These are phyloP conservation scores for Fusarium ambrosium DNA, from an alignment of 2,329 filamentous ascomycete species.

Conservation along the genomic window DNA sequence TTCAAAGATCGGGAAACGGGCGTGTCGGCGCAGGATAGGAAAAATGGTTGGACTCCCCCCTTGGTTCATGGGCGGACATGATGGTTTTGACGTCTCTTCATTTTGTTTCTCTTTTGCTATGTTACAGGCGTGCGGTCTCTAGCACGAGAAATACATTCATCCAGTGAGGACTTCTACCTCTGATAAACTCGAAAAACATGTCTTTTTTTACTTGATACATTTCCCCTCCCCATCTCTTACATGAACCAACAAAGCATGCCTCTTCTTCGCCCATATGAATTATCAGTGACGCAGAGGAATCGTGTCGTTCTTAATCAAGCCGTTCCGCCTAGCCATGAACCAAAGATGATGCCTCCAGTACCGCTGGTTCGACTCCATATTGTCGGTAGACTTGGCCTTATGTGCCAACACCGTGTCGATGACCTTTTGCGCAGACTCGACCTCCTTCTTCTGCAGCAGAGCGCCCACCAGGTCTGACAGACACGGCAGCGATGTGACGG, in stretches of 20 bases:
- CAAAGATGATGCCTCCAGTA: conserved; percentile 66
- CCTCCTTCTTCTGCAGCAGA: conserved; percentile 45
- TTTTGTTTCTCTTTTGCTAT: conserved; percentile 11
- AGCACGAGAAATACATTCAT: conserved; percentile 24
- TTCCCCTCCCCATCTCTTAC: background rate
- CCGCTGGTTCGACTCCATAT: conserved; percentile 43
- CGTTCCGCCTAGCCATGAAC: conserved; percentile 59
- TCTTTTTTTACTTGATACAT: conserved; percentile 10
- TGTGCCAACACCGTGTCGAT: conserved; percentile 50
- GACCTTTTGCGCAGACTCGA: conserved; percentile 49
- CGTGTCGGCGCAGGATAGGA: conserved; percentile 34
- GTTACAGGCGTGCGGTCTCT: conserved; percentile 26
- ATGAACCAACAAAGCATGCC: background rate
- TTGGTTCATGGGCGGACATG: conserved; percentile 8
- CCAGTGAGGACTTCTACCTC: conserved; percentile 40
- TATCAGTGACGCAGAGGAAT: background rate
- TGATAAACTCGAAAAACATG: conserved; percentile 15
- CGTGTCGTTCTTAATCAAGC: conserved; percentile 51
- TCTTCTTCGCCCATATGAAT: background rate
- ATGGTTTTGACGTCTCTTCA: conserved; percentile 4
- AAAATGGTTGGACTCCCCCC: conserved; percentile 2
- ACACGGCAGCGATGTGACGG: conserved; percentile 58
- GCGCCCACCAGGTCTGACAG: conserved; percentile 59
- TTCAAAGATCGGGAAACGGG: conserved; percentile 16
- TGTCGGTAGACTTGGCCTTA: conserved; percentile 43